These are phyloP conservation scores for Aspergillus versicolor DNA, from an alignment of 2,329 filamentous ascomycete species.

Conservation along the genomic window DNA sequence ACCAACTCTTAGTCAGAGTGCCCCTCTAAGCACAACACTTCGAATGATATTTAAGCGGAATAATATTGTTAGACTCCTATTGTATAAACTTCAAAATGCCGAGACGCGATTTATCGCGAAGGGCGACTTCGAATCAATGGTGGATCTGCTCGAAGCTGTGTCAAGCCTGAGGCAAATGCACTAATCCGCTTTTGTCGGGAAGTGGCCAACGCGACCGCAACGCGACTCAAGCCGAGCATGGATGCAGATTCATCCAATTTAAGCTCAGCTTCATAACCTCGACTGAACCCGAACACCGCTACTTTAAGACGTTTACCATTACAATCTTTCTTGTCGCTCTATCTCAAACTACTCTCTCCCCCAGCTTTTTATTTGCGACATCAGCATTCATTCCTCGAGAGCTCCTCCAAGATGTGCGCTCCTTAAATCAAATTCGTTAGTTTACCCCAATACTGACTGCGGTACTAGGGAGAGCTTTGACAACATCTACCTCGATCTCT, in stretches of 20 bases:
- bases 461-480: conserved; percentile 81
- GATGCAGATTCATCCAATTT: conserved; percentile 1
- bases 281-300: background rate
- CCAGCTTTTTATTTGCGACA: background rate
- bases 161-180: background rate
- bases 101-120: no score
- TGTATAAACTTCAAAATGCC: no score
- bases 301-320: background rate
- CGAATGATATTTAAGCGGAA: no score
- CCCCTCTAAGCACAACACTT: no score
- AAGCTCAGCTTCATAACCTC: background rate
- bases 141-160: background rate
- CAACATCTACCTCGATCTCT: conserved; percentile 93
- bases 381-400: background rate
- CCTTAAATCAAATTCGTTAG: background rate
- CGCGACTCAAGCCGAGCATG: background rate
- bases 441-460: conserved; percentile 11
- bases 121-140: no score
- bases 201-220: conserved; percentile 5
- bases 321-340: background rate
- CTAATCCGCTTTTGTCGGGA: conserved; percentile 3
- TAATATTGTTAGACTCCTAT: no score
- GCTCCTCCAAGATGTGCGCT: conserved; percentile 7
- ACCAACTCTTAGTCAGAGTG: no score
- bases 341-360: background rate